These are phyloP conservation scores for Aspergillus calidoustus DNA, from an alignment of 2,329 filamentous ascomycete species.

Conservation along the genomic window DNA sequence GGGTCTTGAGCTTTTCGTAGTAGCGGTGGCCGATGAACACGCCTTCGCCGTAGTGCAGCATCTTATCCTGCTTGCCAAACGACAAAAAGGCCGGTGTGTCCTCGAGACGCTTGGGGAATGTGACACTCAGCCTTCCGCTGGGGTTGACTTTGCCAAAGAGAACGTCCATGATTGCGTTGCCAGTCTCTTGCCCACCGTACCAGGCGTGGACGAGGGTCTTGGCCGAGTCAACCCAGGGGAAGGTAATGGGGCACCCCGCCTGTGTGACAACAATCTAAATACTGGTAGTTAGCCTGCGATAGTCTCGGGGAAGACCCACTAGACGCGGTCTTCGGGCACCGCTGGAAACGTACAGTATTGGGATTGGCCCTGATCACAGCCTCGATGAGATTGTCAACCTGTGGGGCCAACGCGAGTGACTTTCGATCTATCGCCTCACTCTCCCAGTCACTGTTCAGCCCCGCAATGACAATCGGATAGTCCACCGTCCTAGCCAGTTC, in stretches of 20 bases:
- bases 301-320: too few species aligned
- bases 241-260: conserved; percentile 67
- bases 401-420: too few species aligned
- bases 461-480: too few species aligned
- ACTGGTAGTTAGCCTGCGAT: too few species aligned
- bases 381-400: not conserved
- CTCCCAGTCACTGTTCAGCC: too few species aligned
- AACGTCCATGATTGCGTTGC: conserved; percentile 75
- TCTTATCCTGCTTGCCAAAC: conserved; percentile 67
- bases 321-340: too few species aligned
- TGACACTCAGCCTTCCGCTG: not conserved
- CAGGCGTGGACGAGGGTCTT: conserved; percentile 71
- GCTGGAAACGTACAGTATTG: not conserved
- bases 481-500: too few species aligned
- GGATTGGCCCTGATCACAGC: not conserved
- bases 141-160: conserved; percentile 74
- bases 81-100: conserved; percentile 68
- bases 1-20: conserved; percentile 69
- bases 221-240: conserved; percentile 48
- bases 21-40: conserved; percentile 78
- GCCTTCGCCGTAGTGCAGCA: conserved; percentile 73
- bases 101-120: conserved; percentile 8
- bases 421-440: too few species aligned
- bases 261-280: conserved; percentile 66
- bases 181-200: conserved; percentile 81